phyloP scores from a whole-genome alignment of 345 rosid species.

The Eucalyptus victrix region DNA sequence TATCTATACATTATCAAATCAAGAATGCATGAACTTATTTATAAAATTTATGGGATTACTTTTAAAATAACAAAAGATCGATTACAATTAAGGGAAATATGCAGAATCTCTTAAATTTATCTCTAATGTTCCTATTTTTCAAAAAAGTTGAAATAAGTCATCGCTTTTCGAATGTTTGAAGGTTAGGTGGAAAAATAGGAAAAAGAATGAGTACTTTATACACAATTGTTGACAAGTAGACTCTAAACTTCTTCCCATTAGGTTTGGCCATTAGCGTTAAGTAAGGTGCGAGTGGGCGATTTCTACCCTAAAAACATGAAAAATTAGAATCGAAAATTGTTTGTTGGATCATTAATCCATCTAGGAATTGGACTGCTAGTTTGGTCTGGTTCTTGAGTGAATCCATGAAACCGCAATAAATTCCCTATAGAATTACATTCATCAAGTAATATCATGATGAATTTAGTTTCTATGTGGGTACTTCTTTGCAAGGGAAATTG shows the following conservation, averaged over 20 bases:
- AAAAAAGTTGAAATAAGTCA: background rate
- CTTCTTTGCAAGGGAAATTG: background rate
- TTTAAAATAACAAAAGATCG: background rate
- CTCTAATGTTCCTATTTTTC: background rate
- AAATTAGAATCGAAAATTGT: rapidly evolving
- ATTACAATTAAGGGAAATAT: background rate
- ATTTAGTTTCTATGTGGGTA: background rate
- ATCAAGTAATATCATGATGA: background rate
- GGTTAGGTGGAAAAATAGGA: background rate
- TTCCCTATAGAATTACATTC: background rate
- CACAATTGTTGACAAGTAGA: background rate
- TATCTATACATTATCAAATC: background rate
- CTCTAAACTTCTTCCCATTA: background rate
- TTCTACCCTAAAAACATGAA: background rate
- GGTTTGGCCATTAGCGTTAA: background rate
- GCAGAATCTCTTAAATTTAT: rapidly evolving
- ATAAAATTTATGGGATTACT: background rate
- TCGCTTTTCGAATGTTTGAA: background rate
- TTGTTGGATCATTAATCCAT: too few species aligned
- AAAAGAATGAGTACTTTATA: background rate
- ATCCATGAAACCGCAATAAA: rapidly evolving
- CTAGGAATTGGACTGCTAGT: rapidly evolving
- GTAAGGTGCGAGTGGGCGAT: rapidly evolving
- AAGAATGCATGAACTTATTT: background rate
- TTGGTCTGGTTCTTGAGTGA: rapidly evolving